Base-by-base conservation (phyloP, 106 monocot genomes). In the Allium cepa region DNA sequence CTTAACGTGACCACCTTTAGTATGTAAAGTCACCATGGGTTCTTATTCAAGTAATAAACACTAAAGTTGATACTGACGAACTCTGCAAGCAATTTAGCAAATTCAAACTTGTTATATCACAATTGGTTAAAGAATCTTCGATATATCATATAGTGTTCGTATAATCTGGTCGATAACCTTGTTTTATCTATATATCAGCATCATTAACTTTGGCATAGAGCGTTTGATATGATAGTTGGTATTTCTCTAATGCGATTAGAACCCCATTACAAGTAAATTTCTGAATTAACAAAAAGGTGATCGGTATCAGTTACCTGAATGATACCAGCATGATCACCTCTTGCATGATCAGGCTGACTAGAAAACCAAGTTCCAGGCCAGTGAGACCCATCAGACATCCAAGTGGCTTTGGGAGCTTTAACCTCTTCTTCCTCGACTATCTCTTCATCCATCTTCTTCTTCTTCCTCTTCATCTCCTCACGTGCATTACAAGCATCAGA, bases 311-410 rank as follows among this genome's bases (percentile, higher is more conserved):
- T 59, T 69, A 90, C 94, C 91, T 97, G 97, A 78, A 99, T 99
- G 17, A 99, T 85, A 28, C 99, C 90, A 10, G 99, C 88, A 45
- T 99, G 99, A 65, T 99, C 90, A 0, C 90, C 93, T 72, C 87
- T 78, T 0, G 93, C 78, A 48, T 99, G 99, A 53, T 85, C 92
- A 0, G 60, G 8, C 27, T 80, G 89, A 0, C 76, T 53, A 0
- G 73, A 73, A 10, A 78, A 55, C 99, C 99, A 99, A 7, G 90
- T 90, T 10, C 99, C 99, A 1, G 99, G 99, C 99, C 99, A 99
- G 57, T 85, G 99, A 3, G 89, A 82, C 11, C 93, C 90, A 50
- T 99, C 99, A 8, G 85, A 72, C 99, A 99, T 99, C 99, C 99
- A 99, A 47, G 83, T 90, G 1, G 92, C 90, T 60, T 81, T 90